Evolutionary conservation across 768 basidiomycete species (phyloP).

Genomic region (Hebeloma cylindrosporum): DNA sequence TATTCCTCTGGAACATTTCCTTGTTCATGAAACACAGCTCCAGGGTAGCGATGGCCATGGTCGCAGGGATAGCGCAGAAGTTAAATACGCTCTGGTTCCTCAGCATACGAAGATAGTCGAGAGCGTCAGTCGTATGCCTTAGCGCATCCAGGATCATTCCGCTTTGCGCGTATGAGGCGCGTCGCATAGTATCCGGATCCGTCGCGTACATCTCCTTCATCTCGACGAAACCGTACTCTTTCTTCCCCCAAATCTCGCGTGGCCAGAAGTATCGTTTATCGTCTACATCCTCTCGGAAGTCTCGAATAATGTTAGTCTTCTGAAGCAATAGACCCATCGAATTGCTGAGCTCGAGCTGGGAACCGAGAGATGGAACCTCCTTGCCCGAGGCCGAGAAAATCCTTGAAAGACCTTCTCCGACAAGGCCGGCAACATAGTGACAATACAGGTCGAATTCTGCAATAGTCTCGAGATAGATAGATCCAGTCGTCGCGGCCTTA

Average conservation of each 20-base stretch:
- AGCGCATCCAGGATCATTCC: slow-evolving; percentile 90
- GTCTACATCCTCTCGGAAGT: slow-evolving; percentile 89
- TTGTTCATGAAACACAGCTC: slow-evolving; percentile 93
- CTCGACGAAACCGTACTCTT: slow-evolving; percentile 65
- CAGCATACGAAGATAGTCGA: slow-evolving; percentile 87
- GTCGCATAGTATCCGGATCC: slow-evolving; percentile 52
- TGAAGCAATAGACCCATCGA: slow-evolving; percentile 95
- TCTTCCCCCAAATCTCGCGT: slow-evolving; percentile 79
- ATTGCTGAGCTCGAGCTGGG: slow-evolving; percentile 87
- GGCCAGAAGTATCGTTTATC: slow-evolving; percentile 93
- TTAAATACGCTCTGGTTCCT: slow-evolving; percentile 93
- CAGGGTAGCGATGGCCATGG: slow-evolving; percentile 96
- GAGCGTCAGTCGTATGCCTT: slow-evolving; percentile 76
- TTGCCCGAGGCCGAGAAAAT: slow-evolving; percentile 86
- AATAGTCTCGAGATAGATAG: slow-evolving; percentile 70
- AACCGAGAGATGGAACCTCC: slow-evolving; percentile 69
- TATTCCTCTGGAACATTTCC: slow-evolving; percentile 78
- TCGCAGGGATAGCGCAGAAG: slow-evolving; percentile 91
- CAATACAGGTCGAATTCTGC: slow-evolving; percentile 96
- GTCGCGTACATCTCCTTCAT: slow-evolving; percentile 60
- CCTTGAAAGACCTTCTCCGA: slow-evolving; percentile 91
- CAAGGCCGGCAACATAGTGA: slow-evolving; percentile 97
- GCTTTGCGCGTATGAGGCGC: slow-evolving; percentile 79
- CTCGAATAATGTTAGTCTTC: slow-evolving; percentile 98
- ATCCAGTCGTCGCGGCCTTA: slow-evolving; percentile 68